These are phyloP conservation scores for Condylostoma magnum DNA, from an alignment of 169 alveolate genomes.

Conservation along the genomic window DNA sequence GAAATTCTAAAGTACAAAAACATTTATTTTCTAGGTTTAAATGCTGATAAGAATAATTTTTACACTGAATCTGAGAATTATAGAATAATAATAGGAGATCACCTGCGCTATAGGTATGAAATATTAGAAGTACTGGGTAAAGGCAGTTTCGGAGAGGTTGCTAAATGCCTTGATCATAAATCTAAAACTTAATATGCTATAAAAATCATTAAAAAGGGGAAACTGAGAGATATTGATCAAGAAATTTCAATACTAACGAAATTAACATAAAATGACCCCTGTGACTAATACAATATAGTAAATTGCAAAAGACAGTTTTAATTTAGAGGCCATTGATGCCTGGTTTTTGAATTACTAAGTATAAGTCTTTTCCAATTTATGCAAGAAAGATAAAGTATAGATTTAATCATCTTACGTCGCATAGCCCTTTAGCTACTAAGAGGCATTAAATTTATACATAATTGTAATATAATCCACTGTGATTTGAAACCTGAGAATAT, in stretches of 20 bases:
- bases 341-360: conserved; percentile 75
- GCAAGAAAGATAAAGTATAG: conserved; percentile 65
- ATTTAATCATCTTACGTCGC: conserved; percentile 68
- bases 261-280: conserved; percentile 56
- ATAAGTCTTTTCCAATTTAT: conserved; percentile 73
- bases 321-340: conserved; percentile 78
- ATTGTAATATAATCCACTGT: conserved; percentile 69
- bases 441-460: conserved; percentile 57
- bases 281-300: conserved; percentile 61
- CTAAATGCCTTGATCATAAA: conserved; percentile 76
- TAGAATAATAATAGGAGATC: conserved; percentile 50
- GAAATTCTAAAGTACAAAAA: background rate
- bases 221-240: conserved; percentile 62
- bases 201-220: conserved; percentile 72
- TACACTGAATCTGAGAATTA: conserved; percentile 35
- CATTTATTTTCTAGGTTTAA: background rate
- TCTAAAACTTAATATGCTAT: conserved; percentile 71
- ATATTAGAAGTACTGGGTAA: conserved; percentile 65
- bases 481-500: conserved; percentile 83
- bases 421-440: conserved; percentile 72
- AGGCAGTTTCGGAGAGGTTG: conserved; percentile 83
- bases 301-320: conserved; percentile 57
- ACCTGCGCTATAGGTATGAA: conserved; percentile 76
- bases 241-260: conserved; percentile 66
- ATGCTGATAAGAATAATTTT: background rate